Evolutionary conservation across 2,329 filamentous ascomycete species (phyloP).

Genomic region (Passalora sequoiae): DNA sequence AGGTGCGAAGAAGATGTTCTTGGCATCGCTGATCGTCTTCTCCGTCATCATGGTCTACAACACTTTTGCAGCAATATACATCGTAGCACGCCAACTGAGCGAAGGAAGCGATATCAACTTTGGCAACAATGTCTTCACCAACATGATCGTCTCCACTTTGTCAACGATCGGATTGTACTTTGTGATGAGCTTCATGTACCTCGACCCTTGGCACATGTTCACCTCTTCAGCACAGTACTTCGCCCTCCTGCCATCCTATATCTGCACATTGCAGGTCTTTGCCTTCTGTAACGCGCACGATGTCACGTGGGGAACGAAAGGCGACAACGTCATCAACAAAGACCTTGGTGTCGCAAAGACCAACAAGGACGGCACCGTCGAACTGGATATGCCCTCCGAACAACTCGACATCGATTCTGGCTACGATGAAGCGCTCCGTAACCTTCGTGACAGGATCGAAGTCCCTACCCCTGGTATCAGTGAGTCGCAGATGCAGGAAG

Average conservation of each 20-base stretch:
- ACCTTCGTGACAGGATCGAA: constrained; percentile 87
- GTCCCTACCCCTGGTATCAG: constrained; percentile 59
- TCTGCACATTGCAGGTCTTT: constrained; percentile 96
- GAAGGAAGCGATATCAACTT: constrained; percentile 48
- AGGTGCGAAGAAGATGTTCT: constrained; percentile 85
- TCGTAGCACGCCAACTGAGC: constrained; percentile 74
- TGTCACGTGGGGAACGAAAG: constrained; percentile 97
- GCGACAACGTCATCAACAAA: constrained; percentile 89
- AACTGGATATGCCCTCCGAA: constrained; percentile 95
- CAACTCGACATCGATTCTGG: constrained; percentile 97
- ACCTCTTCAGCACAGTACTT: constrained; percentile 91
- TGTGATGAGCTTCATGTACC: constrained; percentile 90
- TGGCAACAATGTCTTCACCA: constrained; percentile 88
- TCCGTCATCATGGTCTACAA: constrained; percentile 94
- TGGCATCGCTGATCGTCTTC: constrained; percentile 85
- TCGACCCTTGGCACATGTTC: constrained; percentile 99
- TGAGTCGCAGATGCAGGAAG: constrained; percentile 86
- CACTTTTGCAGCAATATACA: constrained; percentile 80
- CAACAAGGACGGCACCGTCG: constrained; percentile 68
- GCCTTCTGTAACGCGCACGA: constrained; percentile 99
- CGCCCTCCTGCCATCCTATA: constrained; percentile 82
- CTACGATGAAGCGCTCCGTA: constrained; percentile 94
- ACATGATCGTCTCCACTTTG: constrained; percentile 82
- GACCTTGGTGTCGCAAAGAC: constrained; percentile 78
- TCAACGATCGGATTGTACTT: constrained; percentile 94